Evolutionary conservation across 257 asterid species (phyloP).

Genomic region (Orobanche coerulescens): DNA sequence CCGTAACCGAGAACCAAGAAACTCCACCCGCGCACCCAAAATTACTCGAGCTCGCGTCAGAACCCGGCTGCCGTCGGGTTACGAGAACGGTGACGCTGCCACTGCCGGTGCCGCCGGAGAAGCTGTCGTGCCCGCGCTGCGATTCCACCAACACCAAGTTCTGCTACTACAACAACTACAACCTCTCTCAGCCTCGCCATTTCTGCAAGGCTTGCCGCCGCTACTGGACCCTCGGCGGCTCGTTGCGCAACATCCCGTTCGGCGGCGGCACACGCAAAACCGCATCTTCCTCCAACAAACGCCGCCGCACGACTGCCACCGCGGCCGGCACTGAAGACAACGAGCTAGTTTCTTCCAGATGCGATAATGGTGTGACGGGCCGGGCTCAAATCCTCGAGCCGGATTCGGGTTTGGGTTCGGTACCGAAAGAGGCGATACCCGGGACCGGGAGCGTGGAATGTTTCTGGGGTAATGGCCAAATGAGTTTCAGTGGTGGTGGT

Average conservation of each 20-base stretch:
- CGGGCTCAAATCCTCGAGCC: not conserved
- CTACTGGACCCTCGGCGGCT: conserved; percentile 96
- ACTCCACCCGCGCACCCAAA: conserved; percentile 1
- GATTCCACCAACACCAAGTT: conserved; percentile 86
- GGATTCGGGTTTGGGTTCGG: conserved; percentile 19
- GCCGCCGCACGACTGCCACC: conserved; percentile 26
- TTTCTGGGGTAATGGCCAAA: conserved; percentile 17
- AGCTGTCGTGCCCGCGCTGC: conserved; percentile 89
- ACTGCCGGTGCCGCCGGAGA: conserved; percentile 60
- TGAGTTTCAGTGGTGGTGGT: conserved; percentile 21
- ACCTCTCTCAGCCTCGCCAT: conserved; percentile 88
- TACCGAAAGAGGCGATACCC: not conserved
- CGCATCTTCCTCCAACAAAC: conserved; percentile 31
- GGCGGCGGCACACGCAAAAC: conserved; percentile 76
- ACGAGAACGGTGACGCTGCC: conserved; percentile 19
- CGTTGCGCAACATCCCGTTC: conserved; percentile 81
- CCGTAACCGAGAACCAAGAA: not conserved
- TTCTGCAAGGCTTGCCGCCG: conserved; percentile 96
- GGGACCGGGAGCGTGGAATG: not conserved
- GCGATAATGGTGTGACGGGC: not conserved
- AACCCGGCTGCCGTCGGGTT: conserved; percentile 26
- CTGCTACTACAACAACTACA: conserved; percentile 94
- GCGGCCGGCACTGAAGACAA: not conserved
- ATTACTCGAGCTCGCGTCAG: conserved; percentile 26
- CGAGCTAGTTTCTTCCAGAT: not conserved